A percentile compares a stretch with the other conserved stretches of the same genome.
Conservation (phyloP, 345 rosid species). For the Schrenkiella parvula region DNA sequence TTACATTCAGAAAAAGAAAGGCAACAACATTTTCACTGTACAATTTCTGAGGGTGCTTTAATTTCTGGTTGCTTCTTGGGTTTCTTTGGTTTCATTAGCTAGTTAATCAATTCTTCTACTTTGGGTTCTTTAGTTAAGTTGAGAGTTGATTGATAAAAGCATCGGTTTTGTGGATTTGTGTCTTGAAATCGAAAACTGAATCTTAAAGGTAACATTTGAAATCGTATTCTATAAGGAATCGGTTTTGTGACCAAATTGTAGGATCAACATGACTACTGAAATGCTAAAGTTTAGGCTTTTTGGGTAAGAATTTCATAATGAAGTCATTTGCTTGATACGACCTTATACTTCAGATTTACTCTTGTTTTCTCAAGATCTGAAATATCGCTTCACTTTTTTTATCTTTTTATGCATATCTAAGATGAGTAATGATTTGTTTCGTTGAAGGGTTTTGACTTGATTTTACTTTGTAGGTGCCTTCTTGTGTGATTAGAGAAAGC, state of each 20-base stretch:
- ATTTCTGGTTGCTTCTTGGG: not conserved
- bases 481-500: not conserved
- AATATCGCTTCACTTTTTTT: not conserved
- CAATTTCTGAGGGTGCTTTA: not conserved
- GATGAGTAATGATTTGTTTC: not conserved
- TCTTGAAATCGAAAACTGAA: not conserved
- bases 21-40: not conserved
- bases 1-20: not conserved
- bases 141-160: not conserved
- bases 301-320: not conserved
- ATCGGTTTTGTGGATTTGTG: not conserved
- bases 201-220: not conserved
- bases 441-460: slow-evolving; percentile 2
- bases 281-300: slow-evolving; percentile 4
- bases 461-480: not conserved
- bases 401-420: not conserved
- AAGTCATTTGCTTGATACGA: slow-evolving; percentile 5
- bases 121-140: not conserved
- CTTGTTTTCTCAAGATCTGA: not conserved
- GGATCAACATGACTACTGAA: not conserved
- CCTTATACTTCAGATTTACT: slow-evolving; percentile 6
- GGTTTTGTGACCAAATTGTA: not conserved
- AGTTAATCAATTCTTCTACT: not conserved
- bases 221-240: not conserved
- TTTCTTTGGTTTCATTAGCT: not conserved